A percentile compares a stretch with the other conserved stretches of the same genome.
Evolutionary conservation across 345 rosid species (phyloP).

Genomic region (Zanthoxylum bungeanum): DNA sequence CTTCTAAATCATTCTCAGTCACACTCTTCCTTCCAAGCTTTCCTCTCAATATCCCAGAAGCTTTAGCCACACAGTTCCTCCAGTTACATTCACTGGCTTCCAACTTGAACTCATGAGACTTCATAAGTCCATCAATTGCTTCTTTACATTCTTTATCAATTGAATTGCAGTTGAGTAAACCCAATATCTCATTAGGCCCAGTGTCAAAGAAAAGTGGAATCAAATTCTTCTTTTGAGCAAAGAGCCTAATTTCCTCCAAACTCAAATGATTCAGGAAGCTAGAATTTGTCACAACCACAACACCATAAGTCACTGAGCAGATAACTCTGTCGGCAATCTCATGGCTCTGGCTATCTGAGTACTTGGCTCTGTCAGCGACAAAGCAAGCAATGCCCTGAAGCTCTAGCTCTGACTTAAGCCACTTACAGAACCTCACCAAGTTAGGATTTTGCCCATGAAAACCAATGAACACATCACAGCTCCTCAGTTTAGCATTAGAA

Average conservation of each 20-base stretch:
- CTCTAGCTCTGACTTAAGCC: conserved; percentile 95
- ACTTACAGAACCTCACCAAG: conserved; percentile 77
- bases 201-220: conserved; percentile 74
- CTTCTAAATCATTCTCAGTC: conserved; percentile 46
- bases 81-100: conserved; percentile 76
- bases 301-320: conserved; percentile 74
- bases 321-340: conserved; percentile 87
- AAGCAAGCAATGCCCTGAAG: conserved; percentile 93
- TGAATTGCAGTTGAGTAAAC: conserved; percentile 59
- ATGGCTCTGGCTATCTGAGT: conserved; percentile 72
- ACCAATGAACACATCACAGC: conserved; percentile 88
- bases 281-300: conserved; percentile 63
- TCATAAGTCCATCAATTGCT: conserved; percentile 75
- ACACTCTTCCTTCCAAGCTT: conserved; percentile 87
- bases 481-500: conserved; percentile 73
- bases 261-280: conserved; percentile 62
- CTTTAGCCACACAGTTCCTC: conserved; percentile 71
- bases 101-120: conserved; percentile 72
- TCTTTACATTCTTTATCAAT: conserved; percentile 72
- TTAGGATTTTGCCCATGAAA: conserved; percentile 84
- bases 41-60: conserved; percentile 46
- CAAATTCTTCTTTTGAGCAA: conserved; percentile 87
- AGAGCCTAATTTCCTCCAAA: conserved; percentile 85
- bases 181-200: conserved; percentile 54
- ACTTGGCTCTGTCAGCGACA: conserved; percentile 82